Evolutionary conservation across 441 rosid species (phyloP), one percentile per base, ranked within the genome.

Genomic region (Mallotus japonicus): DNA sequence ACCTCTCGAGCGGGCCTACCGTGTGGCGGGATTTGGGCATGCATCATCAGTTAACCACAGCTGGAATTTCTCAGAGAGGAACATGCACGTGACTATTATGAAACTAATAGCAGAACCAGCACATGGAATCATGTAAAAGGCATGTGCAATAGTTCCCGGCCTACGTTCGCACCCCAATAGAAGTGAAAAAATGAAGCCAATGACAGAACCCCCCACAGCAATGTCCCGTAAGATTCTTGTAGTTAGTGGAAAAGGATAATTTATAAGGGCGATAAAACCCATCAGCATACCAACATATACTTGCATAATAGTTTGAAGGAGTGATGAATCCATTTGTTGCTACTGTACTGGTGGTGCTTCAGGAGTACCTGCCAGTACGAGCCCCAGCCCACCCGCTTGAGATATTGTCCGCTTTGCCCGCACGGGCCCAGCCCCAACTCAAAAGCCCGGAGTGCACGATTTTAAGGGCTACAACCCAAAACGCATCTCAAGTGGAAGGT

Each of bases 81-180:
- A 20, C 62, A 55, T 56, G 17, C 62, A 19, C 40, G 19, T 37
- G 62, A 44, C 4, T 22, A 62, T 28, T 69, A 69, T n/a, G 19
- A 37, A 69, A 55, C 51, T 49, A 69, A 54, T n/a, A 37, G 62
- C 72, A 37, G 51, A 47, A 3, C 19, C 61, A 6, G 72, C 72
- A 55, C 0, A 69, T 11, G 50, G 53, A 37, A 42, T 19, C 13
- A 10, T 4, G 40, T 40, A n/a, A 34, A 69, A 19, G 50, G 56
- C 40, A 7, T 8, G 14, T 16, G 13, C 11, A 2, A 53, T 37
- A 19, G 40, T 19, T 1, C 62, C 34, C 13, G 32, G 37, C 2
- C 15, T 40, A 12, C 4, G 19, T 56, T 50, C 8, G 62, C 37
- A 20, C 72, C 55, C 37, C 51, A 69, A 56, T 17, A 56, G 40